A percentile compares a stretch with the other conserved stretches of the same genome.
phyloP scores from a whole-genome alignment of 495 filamentous ascomycete species.

The Glutinoglossum americanum region DNA sequence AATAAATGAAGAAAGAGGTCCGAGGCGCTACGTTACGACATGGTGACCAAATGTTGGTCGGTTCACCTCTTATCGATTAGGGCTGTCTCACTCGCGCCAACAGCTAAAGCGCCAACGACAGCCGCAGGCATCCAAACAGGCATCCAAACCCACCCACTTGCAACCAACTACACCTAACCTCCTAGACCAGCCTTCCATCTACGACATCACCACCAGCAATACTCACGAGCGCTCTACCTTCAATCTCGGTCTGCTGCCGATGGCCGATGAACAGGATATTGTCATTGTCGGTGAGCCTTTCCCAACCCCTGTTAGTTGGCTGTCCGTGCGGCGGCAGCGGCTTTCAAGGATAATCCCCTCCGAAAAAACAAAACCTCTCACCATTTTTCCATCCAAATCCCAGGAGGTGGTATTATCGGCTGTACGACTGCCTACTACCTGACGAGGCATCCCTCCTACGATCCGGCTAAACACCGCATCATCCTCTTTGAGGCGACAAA shows the following conservation, averaged over 20 bases:
- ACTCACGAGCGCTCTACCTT: background rate
- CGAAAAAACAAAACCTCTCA: background rate
- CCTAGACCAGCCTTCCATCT: background rate
- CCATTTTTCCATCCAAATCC: background rate
- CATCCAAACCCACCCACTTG: too few species aligned
- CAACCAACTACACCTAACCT: background rate
- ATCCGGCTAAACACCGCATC: constrained; percentile 51
- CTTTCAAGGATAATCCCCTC: background rate
- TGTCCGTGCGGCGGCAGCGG: background rate
- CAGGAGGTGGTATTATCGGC: constrained; percentile 89
- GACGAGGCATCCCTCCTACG: constrained; percentile 67
- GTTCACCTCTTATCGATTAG: too few species aligned
- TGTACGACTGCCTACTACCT: constrained; percentile 86
- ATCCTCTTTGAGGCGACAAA: constrained; percentile 76
- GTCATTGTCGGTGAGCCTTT: background rate
- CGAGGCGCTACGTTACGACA: too few species aligned
- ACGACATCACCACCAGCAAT: background rate
- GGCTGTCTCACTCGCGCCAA: too few species aligned
- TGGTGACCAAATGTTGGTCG: too few species aligned
- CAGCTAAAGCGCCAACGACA: too few species aligned
- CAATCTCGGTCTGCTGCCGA: background rate
- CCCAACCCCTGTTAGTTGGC: background rate
- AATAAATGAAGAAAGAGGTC: too few species aligned
- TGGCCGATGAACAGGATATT: background rate
- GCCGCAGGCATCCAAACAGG: too few species aligned